These are phyloP conservation scores for Serendipita sp. DNA, from an alignment of 768 basidiomycete genomes.

Conservation along the genomic window DNA sequence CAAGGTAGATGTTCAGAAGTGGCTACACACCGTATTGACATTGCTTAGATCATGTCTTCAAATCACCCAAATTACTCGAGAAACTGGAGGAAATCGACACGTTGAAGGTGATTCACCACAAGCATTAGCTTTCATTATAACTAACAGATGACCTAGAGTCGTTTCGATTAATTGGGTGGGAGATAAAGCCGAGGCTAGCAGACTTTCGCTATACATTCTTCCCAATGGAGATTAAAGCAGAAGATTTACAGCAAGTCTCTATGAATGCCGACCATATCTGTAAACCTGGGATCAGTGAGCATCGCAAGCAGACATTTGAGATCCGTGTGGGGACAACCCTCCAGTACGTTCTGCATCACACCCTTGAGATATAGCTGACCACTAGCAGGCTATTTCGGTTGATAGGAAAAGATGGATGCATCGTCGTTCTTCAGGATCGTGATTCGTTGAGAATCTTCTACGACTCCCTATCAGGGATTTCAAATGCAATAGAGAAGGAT, in stretches of 20 bases:
- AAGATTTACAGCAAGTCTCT: slow-evolving; percentile 12
- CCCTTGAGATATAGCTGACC: neutral
- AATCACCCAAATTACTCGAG: neutral
- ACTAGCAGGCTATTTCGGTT: slow-evolving; percentile 23
- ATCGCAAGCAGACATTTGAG: slow-evolving; percentile 6
- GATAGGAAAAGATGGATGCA: slow-evolving; percentile 23
- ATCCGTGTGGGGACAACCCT: slow-evolving; percentile 18
- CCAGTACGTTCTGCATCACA: slow-evolving; percentile 16
- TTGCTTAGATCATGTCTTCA: neutral
- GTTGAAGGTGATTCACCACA: neutral
- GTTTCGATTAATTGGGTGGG: neutral
- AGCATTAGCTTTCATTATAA: neutral
- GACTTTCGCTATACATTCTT: neutral
- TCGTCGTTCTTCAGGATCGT: slow-evolving; percentile 26
- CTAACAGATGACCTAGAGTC: neutral
- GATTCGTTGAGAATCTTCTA: slow-evolving; percentile 24
- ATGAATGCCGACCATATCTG: slow-evolving; percentile 5
- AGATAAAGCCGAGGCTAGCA: neutral
- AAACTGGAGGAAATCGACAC: neutral
- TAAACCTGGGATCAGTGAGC: neutral
- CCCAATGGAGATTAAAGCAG: neutral
- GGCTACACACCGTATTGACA: neutral
- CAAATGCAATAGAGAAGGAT: slow-evolving; percentile 15
- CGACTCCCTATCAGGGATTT: slow-evolving; percentile 20
- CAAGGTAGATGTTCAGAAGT: neutral